Evolutionary conservation across 768 basidiomycete genomes (phyloP).

Genomic region (Mycena alexandri): DNA sequence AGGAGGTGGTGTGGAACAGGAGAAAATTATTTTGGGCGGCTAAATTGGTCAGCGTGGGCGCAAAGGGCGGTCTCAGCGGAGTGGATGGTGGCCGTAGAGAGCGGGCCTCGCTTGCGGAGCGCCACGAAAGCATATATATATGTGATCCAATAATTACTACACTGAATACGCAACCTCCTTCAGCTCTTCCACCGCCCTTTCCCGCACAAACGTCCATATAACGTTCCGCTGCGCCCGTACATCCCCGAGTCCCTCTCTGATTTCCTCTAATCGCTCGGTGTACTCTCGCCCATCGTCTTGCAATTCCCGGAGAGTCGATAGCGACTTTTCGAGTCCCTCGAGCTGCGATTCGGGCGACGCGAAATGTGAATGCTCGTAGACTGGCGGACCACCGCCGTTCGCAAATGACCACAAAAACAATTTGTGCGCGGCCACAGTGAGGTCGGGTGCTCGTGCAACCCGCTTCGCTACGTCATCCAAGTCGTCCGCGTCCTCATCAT

Average conservation of each 20-base stretch:
- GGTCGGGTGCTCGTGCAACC: constrained; percentile 73
- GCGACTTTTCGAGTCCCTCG: constrained; percentile 79
- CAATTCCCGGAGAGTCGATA: constrained; percentile 80
- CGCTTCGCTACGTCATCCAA: constrained; percentile 54
- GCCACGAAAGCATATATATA: background rate
- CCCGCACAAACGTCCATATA: constrained; percentile 83
- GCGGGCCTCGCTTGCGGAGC: background rate
- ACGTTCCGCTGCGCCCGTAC: constrained; percentile 76
- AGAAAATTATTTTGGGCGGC: constrained; percentile 25
- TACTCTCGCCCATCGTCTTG: constrained; percentile 92
- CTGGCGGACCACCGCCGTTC: constrained; percentile 57
- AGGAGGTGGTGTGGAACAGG: constrained; percentile 43
- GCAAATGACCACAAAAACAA: constrained; percentile 70
- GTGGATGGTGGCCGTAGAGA: background rate
- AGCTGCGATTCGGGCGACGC: constrained; percentile 74
- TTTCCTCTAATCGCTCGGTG: constrained; percentile 86
- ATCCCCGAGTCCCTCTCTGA: constrained; percentile 84
- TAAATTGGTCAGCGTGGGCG: constrained; percentile 22
- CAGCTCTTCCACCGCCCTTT: constrained; percentile 80
- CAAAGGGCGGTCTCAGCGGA: background rate
- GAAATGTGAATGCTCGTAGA: constrained; percentile 74
- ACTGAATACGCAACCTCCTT: constrained; percentile 68
- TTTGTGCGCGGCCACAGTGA: constrained; percentile 75
- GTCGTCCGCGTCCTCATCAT: constrained; percentile 66
- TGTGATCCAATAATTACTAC: background rate